Evolutionary conservation across 2,329 filamentous ascomycete species (phyloP).

Genomic region (Cytospora schulzeri): DNA sequence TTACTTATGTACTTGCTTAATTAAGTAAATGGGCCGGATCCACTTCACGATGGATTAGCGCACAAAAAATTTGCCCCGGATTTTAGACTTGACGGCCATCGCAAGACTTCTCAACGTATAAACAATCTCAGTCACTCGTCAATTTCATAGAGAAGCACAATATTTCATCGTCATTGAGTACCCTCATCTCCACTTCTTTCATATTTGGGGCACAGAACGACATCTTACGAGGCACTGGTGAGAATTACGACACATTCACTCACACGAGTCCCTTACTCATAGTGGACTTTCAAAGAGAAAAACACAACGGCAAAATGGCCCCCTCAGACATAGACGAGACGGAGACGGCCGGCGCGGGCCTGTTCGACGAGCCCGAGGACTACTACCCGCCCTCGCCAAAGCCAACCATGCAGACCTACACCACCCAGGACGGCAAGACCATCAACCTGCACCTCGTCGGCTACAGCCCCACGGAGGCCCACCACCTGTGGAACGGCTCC

Average conservation of each 20-base stretch:
- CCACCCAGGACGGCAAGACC: constrained; percentile 64
- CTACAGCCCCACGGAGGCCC: constrained; percentile 85
- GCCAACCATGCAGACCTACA: constrained; percentile 73
- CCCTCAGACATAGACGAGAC: constrained; percentile 31
- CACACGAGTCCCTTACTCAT: not conserved
- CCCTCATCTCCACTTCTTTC: not conserved
- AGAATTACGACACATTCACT: not conserved
- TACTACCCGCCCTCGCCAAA: constrained; percentile 79
- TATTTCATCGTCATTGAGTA: not conserved
- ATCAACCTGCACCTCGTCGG: constrained; percentile 80
- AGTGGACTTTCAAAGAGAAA: not conserved
- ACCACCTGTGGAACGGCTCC: constrained; percentile 89
- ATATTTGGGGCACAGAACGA: not conserved
- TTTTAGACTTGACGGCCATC: not conserved
- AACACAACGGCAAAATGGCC: not conserved
- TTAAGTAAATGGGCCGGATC: not conserved
- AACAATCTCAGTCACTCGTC: not conserved
- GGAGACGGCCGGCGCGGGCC: constrained; percentile 43
- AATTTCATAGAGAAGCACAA: not conserved
- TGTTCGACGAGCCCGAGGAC: constrained; percentile 81
- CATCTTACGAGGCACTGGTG: not conserved
- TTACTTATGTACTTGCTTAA: too few relatives aligned
- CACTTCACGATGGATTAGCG: not conserved
- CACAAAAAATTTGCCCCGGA: not conserved
- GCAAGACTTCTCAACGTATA: not conserved